phyloP scores from a whole-genome alignment of 2,329 filamentous ascomycete species.

The Talaromyces sp. region DNA sequence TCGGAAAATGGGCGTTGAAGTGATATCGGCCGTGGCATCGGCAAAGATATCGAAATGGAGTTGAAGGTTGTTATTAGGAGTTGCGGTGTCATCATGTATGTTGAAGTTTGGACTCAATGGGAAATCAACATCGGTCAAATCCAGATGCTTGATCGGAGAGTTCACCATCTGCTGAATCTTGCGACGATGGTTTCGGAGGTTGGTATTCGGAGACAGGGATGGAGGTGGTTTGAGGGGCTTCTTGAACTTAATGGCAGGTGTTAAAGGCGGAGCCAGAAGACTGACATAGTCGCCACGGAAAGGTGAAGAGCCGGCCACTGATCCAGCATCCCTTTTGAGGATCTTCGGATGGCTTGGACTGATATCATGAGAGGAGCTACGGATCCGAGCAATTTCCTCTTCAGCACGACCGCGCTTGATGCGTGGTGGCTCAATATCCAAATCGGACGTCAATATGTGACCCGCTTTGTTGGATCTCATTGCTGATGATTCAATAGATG shows the following conservation, averaged over 20 bases:
- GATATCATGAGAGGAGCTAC: slow-evolving; percentile 79
- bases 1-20: slow-evolving; percentile 36
- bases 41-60: slow-evolving; percentile 53
- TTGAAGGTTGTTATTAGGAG: slow-evolving; percentile 37
- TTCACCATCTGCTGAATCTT: slow-evolving; percentile 75
- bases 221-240: slow-evolving; percentile 58
- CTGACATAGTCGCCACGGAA: slow-evolving; percentile 51
- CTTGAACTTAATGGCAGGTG: slow-evolving; percentile 78
- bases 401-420: slow-evolving; percentile 88
- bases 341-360: slow-evolving; percentile 61
- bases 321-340: slow-evolving; percentile 25
- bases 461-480: slow-evolving; percentile 63
- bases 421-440: slow-evolving; percentile 65
- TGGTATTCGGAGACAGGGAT: slow-evolving; percentile 88
- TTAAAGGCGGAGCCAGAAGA: slow-evolving; percentile 69
- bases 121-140: slow-evolving; percentile 35
- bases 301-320: slow-evolving; percentile 59
- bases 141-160: slow-evolving; percentile 56
- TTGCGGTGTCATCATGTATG: slow-evolving; percentile 41
- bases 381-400: slow-evolving; percentile 88
- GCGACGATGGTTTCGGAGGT: slow-evolving; percentile 79
- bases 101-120: slow-evolving; percentile 48
- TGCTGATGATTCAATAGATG: slow-evolving; percentile 86
- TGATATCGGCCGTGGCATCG: slow-evolving; percentile 32
- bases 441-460: slow-evolving; percentile 67